Percentiles rank a stretch among this genome's conserved stretches.
These are phyloP conservation scores for Populus tomentosa DNA, from an alignment of 441 rosid species.

Conservation along the genomic window DNA sequence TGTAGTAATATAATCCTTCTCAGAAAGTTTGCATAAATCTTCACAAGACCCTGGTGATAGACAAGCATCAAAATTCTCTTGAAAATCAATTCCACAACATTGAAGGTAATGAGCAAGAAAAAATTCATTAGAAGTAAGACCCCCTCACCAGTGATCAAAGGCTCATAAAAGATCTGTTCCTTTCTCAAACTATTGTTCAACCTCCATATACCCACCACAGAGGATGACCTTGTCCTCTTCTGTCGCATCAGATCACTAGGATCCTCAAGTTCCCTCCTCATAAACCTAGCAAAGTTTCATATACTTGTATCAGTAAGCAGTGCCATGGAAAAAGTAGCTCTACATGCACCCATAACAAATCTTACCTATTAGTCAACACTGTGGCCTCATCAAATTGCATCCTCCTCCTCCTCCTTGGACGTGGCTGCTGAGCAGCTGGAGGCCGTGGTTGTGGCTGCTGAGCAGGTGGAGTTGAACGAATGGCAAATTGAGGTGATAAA, in stretches of 20 bases:
- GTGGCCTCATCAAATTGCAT: constrained; percentile 47
- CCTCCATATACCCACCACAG: constrained; percentile 57
- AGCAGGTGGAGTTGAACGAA: constrained; percentile 55
- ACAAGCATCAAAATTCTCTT: constrained; percentile 7
- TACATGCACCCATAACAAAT: not conserved
- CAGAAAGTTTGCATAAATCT: constrained; percentile 38
- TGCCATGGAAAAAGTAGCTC: constrained; percentile 2
- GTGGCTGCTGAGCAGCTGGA: constrained; percentile 48
- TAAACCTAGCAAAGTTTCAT: constrained; percentile 36
- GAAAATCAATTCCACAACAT: constrained; percentile 8
- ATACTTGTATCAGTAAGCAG: constrained; percentile 19
- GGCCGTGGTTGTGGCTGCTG: constrained; percentile 37
- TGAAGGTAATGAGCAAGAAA: constrained; percentile 10
- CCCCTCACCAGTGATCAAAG: constrained; percentile 51
- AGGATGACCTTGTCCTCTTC: constrained; percentile 44
- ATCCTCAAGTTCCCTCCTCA: constrained; percentile 59
- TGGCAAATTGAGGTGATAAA: constrained; percentile 46
- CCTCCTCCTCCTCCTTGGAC: constrained; percentile 49
- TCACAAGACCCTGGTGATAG: constrained; percentile 47
- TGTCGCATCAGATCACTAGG: constrained; percentile 45
- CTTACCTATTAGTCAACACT: constrained; percentile 68
- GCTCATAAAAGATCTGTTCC: constrained; percentile 49
- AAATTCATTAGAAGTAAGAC: not conserved
- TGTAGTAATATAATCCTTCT: constrained; percentile 35
- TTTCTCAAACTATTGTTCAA: constrained; percentile 39